Conservation (phyloP, 2,329 filamentous ascomycete genomes). For the Scedosporium apiospermum region DNA sequence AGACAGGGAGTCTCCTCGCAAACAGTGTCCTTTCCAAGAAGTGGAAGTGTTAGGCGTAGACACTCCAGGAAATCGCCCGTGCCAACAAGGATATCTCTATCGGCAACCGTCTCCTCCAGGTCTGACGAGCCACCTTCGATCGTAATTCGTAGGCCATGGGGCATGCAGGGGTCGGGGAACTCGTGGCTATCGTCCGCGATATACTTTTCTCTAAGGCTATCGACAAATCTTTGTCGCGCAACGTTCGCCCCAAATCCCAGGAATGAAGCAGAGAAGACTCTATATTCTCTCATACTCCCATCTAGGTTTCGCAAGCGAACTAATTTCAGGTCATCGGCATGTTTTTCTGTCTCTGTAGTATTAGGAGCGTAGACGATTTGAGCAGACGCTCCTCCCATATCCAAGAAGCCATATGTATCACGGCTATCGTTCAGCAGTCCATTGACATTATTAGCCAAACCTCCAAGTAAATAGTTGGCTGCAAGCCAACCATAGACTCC, state of each 20-base stretch:
- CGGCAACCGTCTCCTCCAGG: constrained; percentile 15
- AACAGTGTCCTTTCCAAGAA: constrained; percentile 80
- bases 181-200: constrained; percentile 49
- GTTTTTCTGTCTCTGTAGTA: constrained; percentile 76
- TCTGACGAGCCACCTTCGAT: constrained; percentile 54
- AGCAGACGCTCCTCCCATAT: constrained; percentile 96
- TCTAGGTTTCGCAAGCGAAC: constrained; percentile 77
- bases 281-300: constrained; percentile 69
- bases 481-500: constrained; percentile 96
- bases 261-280: constrained; percentile 94
- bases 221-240: constrained; percentile 76
- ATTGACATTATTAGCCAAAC: constrained; percentile 67
- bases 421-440: constrained; percentile 67
- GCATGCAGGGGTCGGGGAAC: constrained; percentile 85
- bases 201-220: constrained; percentile 60
- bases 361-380: constrained; percentile 98
- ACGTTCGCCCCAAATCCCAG: constrained; percentile 95
- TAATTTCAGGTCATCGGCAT: constrained; percentile 80
- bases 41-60: constrained; percentile 67
- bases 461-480: constrained; percentile 87
- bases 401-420: constrained; percentile 92
- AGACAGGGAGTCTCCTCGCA: constrained; percentile 80
- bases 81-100: constrained; percentile 54
- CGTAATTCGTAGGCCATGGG: constrained; percentile 63
- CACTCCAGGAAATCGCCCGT: constrained; percentile 86